A percentile compares a stretch with the other conserved stretches of the same genome.
Evolutionary conservation across 352 stramenopile genomes (phyloP).

Genomic region (Globisporangium cylindrosporum): DNA sequence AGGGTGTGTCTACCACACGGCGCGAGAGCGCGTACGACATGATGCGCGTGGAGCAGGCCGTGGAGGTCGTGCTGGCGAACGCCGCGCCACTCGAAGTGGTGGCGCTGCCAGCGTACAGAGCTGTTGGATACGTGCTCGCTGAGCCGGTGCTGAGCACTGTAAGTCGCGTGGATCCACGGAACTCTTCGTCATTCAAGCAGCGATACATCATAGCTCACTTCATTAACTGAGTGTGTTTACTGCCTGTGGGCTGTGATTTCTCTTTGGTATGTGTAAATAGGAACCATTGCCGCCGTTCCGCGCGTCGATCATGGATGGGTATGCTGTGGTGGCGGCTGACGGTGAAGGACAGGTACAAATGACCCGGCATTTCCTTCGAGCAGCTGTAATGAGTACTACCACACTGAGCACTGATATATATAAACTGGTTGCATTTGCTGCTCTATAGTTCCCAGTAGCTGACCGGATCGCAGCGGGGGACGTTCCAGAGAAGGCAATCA

Average conservation of each 20-base stretch:
- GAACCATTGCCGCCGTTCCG: constrained; percentile 93
- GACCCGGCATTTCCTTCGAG: neutral
- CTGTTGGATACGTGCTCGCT: constrained; percentile 52
- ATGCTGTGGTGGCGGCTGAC: constrained; percentile 90
- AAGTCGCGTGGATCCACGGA: neutral
- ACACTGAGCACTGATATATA: constrained; percentile 1
- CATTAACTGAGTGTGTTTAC: constrained; percentile 13
- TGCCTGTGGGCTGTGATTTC: constrained; percentile 7
- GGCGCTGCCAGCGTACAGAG: constrained; percentile 30
- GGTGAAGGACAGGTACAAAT: constrained; percentile 56
- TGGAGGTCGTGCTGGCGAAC: constrained; percentile 50
- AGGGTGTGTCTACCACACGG: constrained; percentile 40
- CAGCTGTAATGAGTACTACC: no score
- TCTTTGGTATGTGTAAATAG: constrained; percentile 19
- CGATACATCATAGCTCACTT: neutral
- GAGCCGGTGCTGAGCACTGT: constrained; percentile 49
- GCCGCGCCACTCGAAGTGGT: constrained; percentile 36
- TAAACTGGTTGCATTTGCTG: neutral
- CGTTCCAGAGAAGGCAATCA: constrained; percentile 36
- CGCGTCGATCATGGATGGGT: constrained; percentile 98
- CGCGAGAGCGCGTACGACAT: constrained; percentile 81
- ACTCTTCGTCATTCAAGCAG: neutral
- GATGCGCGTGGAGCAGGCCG: constrained; percentile 52
- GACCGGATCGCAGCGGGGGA: constrained; percentile 70
- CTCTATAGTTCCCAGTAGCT: constrained; percentile 53